Percentiles rank a stretch among this genome's conserved stretches.
These are phyloP conservation scores for Phytophthora citrophthora DNA, from an alignment of 352 stramenopile genomes.

Conservation along the genomic window DNA sequence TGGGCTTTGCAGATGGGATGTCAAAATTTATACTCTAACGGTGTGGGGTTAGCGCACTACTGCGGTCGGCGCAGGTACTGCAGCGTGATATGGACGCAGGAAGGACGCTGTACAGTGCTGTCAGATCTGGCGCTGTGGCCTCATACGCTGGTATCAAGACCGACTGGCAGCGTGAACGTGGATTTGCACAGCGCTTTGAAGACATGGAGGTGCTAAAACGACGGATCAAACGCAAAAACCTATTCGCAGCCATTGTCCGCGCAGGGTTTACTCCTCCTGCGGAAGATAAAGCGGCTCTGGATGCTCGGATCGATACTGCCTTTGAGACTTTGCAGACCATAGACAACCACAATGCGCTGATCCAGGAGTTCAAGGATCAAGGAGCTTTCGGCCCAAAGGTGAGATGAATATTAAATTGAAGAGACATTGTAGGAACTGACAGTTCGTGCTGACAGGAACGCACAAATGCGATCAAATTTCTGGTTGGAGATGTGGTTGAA, in stretches of 20 bases:
- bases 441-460: constrained; percentile 43
- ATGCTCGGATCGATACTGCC: constrained; percentile 63
- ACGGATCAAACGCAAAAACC: constrained; percentile 24
- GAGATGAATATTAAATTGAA: constrained; percentile 7
- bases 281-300: constrained; percentile 30
- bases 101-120: constrained; percentile 60
- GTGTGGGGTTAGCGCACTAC: constrained; percentile 40
- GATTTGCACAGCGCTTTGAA: constrained; percentile 58
- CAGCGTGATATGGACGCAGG: constrained; percentile 55
- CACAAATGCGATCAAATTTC: constrained; percentile 54
- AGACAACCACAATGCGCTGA: constrained; percentile 76
- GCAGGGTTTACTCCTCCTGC: constrained; percentile 56
- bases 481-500: constrained; percentile 74
- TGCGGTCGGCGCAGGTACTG: constrained; percentile 63
- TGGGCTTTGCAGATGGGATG: not conserved
- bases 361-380: constrained; percentile 51
- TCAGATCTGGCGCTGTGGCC: constrained; percentile 68
- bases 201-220: constrained; percentile 52
- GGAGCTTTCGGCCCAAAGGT: constrained; percentile 64
- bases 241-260: constrained; percentile 54
- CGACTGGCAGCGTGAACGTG: constrained; percentile 79
- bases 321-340: constrained; percentile 66
- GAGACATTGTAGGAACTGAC: constrained; percentile 2
- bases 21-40: constrained; percentile 17
- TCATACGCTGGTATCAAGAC: constrained; percentile 70